Base-by-base conservation (phyloP, 2,329 filamentous ascomycete species). In the Cytospora piceae region DNA sequence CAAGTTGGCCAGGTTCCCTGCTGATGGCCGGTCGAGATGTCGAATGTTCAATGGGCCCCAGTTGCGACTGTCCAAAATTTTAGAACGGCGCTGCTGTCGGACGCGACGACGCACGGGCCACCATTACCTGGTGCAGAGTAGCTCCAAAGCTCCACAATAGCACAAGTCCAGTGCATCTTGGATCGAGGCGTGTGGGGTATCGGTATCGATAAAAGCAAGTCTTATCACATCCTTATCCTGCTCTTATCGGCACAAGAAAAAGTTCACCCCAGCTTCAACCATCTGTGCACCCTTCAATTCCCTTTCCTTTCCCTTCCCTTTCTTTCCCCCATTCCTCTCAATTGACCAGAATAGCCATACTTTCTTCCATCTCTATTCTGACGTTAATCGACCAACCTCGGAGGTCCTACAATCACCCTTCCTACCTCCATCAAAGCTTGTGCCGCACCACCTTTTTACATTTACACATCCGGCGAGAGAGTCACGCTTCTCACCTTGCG, bases 61-160 rank as follows among this genome's bases (percentile, higher is more conserved):
- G n/a, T 53, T 57, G 55, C 54, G 53, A 54, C 49, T 64, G 24
- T 61, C 63, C 63, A 65, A 65, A 65, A 61, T 65, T 65, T 61
- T 65, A 60, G 63, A 20, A 49, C 46, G 24, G 34, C 46, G n/a
- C 34, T 39, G 59, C 53, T 63, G 61, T 54, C 49, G 31, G 39
- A 24, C 46, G 46, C 46, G 46, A 49, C 46, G 24, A 49, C 46
- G 46, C 46, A 49, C 46, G n/a, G 46, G 46, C 46, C 46, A 49
- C 39, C 14, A 4, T 39, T 8, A 11, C 54, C n/a, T 17, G 31
- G 9, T n/a, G 55, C 31, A 39, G 52, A 24, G 24, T 49, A 54
- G 27, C 39, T n/a, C 22, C 14, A 14, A 49, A 49, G 46, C 46
- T 49, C 46, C 46, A 49, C 42, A 37, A 37, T 22, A 5, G 46